These are phyloP conservation scores for Trypanosoma mega DNA, from an alignment of 208 protist species.

Conservation along the genomic window DNA sequence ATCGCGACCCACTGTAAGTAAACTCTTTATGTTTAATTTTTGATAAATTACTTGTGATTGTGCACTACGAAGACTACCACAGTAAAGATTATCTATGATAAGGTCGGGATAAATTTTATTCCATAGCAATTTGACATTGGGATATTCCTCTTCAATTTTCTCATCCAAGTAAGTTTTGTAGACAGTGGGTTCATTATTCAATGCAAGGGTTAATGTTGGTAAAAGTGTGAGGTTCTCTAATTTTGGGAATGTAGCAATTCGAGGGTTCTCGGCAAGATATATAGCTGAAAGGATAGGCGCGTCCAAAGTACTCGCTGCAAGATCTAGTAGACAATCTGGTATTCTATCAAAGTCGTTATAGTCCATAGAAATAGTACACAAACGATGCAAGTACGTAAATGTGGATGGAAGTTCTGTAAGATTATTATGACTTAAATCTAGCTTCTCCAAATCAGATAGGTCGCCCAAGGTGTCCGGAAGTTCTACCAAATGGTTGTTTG, in stretches of 20 bases:
- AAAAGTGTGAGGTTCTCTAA: constrained; percentile 43
- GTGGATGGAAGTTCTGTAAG: constrained; percentile 61
- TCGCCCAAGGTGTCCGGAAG: constrained; percentile 75
- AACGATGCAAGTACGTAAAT: constrained; percentile 58
- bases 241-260: constrained; percentile 53
- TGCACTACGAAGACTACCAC: constrained; percentile 79
- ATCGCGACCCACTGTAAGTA: constrained; percentile 83
- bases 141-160: constrained; percentile 48
- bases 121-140: constrained; percentile 81
- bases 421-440: constrained; percentile 85
- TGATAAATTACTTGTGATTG: constrained; percentile 87
- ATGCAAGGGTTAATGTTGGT: constrained; percentile 53
- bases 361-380: constrained; percentile 65
- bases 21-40: constrained; percentile 72
- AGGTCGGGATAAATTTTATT: constrained; percentile 92
- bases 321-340: constrained; percentile 63
- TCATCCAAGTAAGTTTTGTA: constrained; percentile 56
- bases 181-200: constrained; percentile 88
- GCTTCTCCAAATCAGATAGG: constrained; percentile 49
- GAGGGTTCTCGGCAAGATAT: constrained; percentile 76
- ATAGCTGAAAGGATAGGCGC: constrained; percentile 59
- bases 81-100: constrained; percentile 80
- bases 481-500: constrained; percentile 77
- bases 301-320: constrained; percentile 13
- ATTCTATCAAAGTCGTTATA: constrained; percentile 84